These are phyloP conservation scores for Pholiota molesta DNA, from an alignment of 768 basidiomycete genomes.

Conservation along the genomic window DNA sequence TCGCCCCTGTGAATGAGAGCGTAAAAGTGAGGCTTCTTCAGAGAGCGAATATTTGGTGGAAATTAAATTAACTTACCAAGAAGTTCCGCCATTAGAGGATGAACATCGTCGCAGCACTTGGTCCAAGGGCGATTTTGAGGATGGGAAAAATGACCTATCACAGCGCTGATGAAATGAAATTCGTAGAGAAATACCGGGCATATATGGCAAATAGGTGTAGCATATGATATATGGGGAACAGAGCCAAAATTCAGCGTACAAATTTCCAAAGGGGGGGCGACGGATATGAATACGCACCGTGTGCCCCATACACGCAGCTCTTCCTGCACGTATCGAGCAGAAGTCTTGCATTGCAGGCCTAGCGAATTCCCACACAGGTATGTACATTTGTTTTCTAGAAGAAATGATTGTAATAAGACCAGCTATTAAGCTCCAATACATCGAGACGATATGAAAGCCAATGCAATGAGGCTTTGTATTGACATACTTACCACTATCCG, in stretches of 20 bases:
- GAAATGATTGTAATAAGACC: background rate
- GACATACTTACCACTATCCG: constrained; percentile 39
- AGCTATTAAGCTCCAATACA: background rate
- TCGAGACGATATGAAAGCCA: background rate
- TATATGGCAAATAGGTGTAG: constrained; percentile 14
- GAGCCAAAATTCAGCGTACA: constrained; percentile 12
- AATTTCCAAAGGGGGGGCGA: constrained; percentile 11
- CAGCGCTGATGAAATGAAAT: constrained; percentile 56
- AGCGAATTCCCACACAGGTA: constrained; percentile 98
- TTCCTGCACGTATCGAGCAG: constrained; percentile 72
- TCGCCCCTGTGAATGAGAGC: constrained; percentile 62
- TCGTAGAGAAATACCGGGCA: constrained; percentile 15
- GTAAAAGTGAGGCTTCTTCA: constrained; percentile 19
- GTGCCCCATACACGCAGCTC: constrained; percentile 87
- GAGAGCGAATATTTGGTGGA: constrained; percentile 14
- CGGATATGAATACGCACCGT: constrained; percentile 42
- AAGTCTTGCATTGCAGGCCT: constrained; percentile 77
- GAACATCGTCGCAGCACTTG: constrained; percentile 70
- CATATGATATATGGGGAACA: constrained; percentile 8
- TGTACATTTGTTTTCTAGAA: constrained; percentile 57
- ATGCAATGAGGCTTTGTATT: background rate
- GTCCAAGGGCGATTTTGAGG: constrained; percentile 87
- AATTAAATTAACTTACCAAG: constrained; percentile 60
- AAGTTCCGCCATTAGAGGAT: constrained; percentile 75
- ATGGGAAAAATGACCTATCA: constrained; percentile 89